Conservation (phyloP, 176 grass and related monocot genomes). For the Eleusine coracana region DNA sequence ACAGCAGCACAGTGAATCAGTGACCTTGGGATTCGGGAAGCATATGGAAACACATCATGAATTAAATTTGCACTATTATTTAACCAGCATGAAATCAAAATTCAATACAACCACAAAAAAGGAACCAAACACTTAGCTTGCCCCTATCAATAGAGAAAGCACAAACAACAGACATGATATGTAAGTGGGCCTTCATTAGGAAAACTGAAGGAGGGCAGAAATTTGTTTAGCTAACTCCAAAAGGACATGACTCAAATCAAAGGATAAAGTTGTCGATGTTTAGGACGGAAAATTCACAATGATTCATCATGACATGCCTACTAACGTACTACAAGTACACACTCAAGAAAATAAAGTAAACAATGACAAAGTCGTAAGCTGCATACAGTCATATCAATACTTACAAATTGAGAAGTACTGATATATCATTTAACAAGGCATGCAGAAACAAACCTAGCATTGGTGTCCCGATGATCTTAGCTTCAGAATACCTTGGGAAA, state of each 20-base stretch:
- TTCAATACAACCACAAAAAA: background rate
- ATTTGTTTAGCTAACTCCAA: background rate
- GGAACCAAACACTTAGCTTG: background rate
- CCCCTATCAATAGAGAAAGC: background rate
- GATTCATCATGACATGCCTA: slow-evolving; percentile 17
- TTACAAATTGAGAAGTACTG: slow-evolving; percentile 11
- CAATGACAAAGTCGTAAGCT: background rate
- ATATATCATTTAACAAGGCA: slow-evolving; percentile 20
- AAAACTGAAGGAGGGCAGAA: background rate
- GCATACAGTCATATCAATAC: slow-evolving; percentile 16
- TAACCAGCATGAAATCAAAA: background rate
- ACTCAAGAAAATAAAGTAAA: background rate
- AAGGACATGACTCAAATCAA: background rate
- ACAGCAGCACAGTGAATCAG: background rate
- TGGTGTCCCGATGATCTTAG: background rate
- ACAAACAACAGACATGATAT: background rate
- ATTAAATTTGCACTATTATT: slow-evolving; percentile 8
- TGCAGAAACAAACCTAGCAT: slow-evolving; percentile 1
- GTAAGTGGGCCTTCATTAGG: background rate
- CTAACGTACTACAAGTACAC: background rate
- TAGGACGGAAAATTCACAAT: background rate
- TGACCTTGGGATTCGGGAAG: background rate
- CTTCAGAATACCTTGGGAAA: background rate
- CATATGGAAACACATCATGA: slow-evolving; percentile 17
- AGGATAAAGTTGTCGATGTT: background rate